phyloP scores from a whole-genome alignment of 768 basidiomycete genomes.

The Exidia glandulosa region DNA sequence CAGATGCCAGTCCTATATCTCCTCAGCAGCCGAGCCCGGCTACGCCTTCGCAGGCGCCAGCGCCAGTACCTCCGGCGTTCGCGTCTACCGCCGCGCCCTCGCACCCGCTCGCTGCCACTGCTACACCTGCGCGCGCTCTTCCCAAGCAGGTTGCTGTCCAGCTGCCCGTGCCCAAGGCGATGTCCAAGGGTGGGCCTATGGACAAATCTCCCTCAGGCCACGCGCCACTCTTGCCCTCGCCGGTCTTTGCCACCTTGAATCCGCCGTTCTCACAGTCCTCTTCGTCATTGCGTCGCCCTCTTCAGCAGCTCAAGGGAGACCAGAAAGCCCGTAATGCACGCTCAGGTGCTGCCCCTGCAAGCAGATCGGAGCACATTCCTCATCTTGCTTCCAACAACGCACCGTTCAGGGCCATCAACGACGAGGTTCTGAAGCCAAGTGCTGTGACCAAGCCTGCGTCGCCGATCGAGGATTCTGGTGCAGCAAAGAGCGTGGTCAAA shows the following conservation, averaged over 20 bases:
- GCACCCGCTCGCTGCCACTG: background rate
- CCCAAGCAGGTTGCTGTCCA: background rate
- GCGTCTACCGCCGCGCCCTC: background rate
- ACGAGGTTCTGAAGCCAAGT: background rate
- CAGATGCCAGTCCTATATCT: background rate
- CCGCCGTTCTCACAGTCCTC: background rate
- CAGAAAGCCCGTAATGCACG: background rate
- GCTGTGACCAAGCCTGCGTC: background rate
- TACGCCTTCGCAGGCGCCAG: background rate
- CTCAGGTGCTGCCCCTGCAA: background rate
- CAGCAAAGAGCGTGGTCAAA: background rate
- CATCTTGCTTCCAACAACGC: background rate
- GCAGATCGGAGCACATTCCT: background rate
- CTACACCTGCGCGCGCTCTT: background rate
- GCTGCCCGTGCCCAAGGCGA: background rate
- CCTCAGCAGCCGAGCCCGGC: background rate
- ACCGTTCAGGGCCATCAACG: background rate
- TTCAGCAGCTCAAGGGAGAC: background rate
- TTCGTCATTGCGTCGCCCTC: background rate
- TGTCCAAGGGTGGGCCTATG: background rate
- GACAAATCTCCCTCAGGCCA: background rate
- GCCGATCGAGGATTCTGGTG: background rate
- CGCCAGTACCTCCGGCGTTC: background rate
- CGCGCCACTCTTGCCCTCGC: background rate
- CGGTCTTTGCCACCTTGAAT: background rate